These are phyloP conservation scores for Phytophthora constricta DNA, from an alignment of 352 stramenopile species.

Conservation along the genomic window DNA sequence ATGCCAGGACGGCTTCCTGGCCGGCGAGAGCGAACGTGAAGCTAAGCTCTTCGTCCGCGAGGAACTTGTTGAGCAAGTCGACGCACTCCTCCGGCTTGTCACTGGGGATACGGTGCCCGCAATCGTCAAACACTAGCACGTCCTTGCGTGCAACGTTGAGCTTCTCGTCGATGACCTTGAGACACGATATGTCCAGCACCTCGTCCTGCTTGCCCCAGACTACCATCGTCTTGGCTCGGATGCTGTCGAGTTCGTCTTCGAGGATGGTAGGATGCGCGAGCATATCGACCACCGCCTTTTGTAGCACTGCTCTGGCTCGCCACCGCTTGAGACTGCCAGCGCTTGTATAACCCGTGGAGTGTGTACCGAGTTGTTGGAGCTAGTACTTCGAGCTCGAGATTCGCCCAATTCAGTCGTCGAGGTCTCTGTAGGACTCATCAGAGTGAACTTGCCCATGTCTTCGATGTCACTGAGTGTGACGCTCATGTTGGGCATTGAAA, in stretches of 20 bases:
- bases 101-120: conserved; percentile 64
- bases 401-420: conserved; percentile 47
- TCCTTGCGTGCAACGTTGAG: conserved; percentile 48
- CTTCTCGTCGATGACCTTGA: conserved; percentile 63
- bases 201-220: conserved; percentile 76
- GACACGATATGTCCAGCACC: conserved; percentile 65
- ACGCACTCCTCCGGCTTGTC: conserved; percentile 62
- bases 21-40: conserved; percentile 33
- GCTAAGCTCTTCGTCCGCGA: conserved; percentile 44
- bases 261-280: conserved; percentile 59
- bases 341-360: conserved; percentile 36
- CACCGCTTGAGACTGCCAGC: conserved; percentile 33
- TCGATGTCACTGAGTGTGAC: conserved; percentile 59
- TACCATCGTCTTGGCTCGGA: conserved; percentile 59
- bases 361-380: conserved; percentile 36
- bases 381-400: conserved; percentile 22
- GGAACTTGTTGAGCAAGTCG: conserved; percentile 66
- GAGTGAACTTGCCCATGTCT: conserved; percentile 51
- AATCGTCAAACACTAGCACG: conserved; percentile 61
- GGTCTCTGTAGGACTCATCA: conserved; percentile 59
- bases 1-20: conserved; percentile 29
- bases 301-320: conserved; percentile 42
- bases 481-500: conserved; percentile 67
- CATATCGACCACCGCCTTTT: conserved; percentile 68
- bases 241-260: conserved; percentile 62